Base-by-base conservation (phyloP, 2,329 filamentous ascomycete genomes). In the Beauveria sp. region DNA sequence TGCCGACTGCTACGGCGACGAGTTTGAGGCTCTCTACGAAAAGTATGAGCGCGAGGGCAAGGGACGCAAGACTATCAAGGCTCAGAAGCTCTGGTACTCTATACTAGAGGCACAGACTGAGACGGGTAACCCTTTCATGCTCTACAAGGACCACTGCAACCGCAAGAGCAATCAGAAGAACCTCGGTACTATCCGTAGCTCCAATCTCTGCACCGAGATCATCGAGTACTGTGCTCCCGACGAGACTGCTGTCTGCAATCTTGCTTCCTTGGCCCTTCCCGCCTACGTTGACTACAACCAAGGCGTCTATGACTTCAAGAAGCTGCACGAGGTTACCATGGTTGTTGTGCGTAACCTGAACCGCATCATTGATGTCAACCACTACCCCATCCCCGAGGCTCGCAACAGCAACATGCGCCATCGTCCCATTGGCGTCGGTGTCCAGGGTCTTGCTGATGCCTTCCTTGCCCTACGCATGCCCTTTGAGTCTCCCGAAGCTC, bases 101-200 rank as follows among this genome's bases (percentile, higher is more conserved):
- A 96, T 99, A 67, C 85, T 99, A 53, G 95, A 99, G 80, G 91
- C 95, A 55, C 95, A 99, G 81, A 98, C 93, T 40, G 95, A 99
- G 86, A 99, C 95, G 51, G 95, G 95, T 69, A 98, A 96, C 78
- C 95, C 95, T 54, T 99, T 96, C 80, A 99, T 99, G 91, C 88
- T 98, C 64, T 99, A 99, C 88, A 99, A 99, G 84, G 95, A 99
- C 78, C 85, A 88, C 72, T 93, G 90, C 86, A 99, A 99, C 86
- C 87, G 87, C 76, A 99, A 99, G 89, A 97, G 93, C 83, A 99
- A 99, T 85, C 95, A 99, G 82, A 98, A 99, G 88, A 99, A 99
- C 79, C 84, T 99, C 38, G 95, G 95, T 67, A 97, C 93, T 65
- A 99, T 99, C 70, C 92, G 92, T 77, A 97, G 91, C 83, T 99